phyloP scores from a whole-genome alignment of 441 rosid species.

The Biscutella laevigata region DNA sequence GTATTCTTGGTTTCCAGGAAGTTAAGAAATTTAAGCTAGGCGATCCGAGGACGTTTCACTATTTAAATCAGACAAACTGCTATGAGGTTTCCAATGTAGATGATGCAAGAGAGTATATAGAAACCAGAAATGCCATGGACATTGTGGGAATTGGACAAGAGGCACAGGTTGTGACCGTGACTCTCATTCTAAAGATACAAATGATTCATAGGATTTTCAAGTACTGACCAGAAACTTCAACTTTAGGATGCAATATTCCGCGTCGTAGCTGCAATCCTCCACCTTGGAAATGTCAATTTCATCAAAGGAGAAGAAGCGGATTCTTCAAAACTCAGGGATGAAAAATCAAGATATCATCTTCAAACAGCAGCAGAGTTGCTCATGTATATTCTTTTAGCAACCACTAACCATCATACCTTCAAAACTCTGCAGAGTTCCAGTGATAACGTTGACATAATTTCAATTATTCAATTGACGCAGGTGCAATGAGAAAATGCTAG shows the following conservation, averaged over 20 bases:
- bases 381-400: slow-evolving; percentile 28
- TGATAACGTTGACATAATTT: background rate
- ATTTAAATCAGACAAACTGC: slow-evolving; percentile 56
- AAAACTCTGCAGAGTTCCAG: background rate
- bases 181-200: background rate
- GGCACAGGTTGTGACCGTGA: slow-evolving; percentile 40
- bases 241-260: slow-evolving; percentile 60
- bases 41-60: slow-evolving; percentile 48
- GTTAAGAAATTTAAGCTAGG: slow-evolving; percentile 48
- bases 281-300: slow-evolving; percentile 59
- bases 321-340: slow-evolving; percentile 58
- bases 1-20: slow-evolving; percentile 36
- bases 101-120: slow-evolving; percentile 60
- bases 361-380: slow-evolving; percentile 56
- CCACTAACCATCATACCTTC: background rate
- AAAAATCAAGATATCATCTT: slow-evolving; percentile 48
- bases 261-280: slow-evolving; percentile 67
- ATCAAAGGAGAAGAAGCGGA: slow-evolving; percentile 56
- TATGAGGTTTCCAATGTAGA: slow-evolving; percentile 51
- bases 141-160: slow-evolving; percentile 55
- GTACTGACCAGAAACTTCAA: slow-evolving; percentile 6
- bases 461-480: slow-evolving; percentile 25
- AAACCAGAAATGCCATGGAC: slow-evolving; percentile 70
- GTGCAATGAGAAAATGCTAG: slow-evolving; percentile 56
- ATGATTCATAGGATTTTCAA: background rate